Base-by-base conservation (phyloP, 768 basidiomycete species). In the Mycena kentingensis region DNA sequence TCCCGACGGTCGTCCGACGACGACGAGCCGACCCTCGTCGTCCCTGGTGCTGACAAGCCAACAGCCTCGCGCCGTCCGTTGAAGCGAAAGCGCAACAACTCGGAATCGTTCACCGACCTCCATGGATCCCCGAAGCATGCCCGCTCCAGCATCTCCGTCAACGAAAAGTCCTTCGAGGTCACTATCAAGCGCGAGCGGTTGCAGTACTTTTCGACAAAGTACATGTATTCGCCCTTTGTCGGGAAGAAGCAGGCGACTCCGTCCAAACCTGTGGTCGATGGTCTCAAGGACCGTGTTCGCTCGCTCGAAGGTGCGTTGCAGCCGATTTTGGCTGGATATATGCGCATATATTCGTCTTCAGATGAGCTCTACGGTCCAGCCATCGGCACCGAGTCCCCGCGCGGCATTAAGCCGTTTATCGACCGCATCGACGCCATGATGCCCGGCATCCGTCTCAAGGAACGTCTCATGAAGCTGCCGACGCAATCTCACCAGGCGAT, bases 361-460 rank as follows among this genome's bases (percentile, higher is more conserved):
- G 79, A 74, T 48, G 69, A 71, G 46, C 64, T 76, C 2, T 75
- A 74, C 48, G 77, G 76, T 6, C 70, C 71, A 22, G 60, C 64
- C 11, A 68, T 76, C 43, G 76, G 74, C 35, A 66, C 72, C 2
- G 76, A 78, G 59, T 70, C 73, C 2, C 75, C 76, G 21, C 59
- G 66, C 16, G 70, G 71, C 11, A 63, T 79, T 42, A 61, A 60
- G 5, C 49, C 52, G 5, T 58, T 80, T 24, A 61, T 79, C 13
- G 60, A 71, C 15, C 68, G 65, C 31, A 65, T 84, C 15, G 76
- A 78, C 34, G 32, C 39, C 28, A 54, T 76, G 45, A 64, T 82
- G 42, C 80, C 80, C 34, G 81, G 80, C 6, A 74, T 78, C 25
- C 70, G 78, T 28, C 68, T 82, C 18, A 70, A 71, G 49, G 73